phyloP scores from a whole-genome alignment of 148 eudicot species.

The Simmondsia chinensis region DNA sequence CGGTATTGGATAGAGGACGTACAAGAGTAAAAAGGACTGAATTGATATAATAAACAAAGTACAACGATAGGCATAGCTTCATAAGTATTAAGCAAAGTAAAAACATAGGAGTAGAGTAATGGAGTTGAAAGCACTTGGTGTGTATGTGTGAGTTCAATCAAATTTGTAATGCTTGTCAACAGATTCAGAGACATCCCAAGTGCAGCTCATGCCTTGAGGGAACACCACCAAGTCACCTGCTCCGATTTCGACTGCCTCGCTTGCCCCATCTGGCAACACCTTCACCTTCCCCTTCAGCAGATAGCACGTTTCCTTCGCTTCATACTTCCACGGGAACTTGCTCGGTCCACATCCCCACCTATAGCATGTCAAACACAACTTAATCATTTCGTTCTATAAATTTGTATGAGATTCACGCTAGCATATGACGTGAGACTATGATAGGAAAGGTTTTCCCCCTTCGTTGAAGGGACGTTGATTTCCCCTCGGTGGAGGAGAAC shows the following conservation, averaged over 20 bases:
- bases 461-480: too few species aligned
- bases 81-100: too few species aligned
- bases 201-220: conserved; percentile 93
- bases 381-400: background rate
- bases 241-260: conserved; percentile 74
- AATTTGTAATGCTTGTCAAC: conserved; percentile 88
- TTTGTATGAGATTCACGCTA: background rate
- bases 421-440: background rate
- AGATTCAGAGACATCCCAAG: conserved; percentile 92
- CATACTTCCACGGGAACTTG: conserved; percentile 98
- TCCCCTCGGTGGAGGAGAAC: too few species aligned
- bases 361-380: background rate
- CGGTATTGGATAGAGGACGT: too few species aligned
- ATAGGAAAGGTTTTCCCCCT: too few species aligned
- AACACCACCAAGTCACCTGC: conserved; percentile 91
- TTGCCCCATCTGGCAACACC: conserved; percentile 80
- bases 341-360: conserved; percentile 99
- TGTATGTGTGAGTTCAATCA: conserved; percentile 25
- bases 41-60: too few species aligned
- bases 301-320: conserved; percentile 75
- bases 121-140: too few species aligned
- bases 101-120: too few species aligned
- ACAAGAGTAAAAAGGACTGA: too few species aligned
- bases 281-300: conserved; percentile 89
- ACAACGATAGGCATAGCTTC: too few species aligned